Evolutionary conservation across 192 early-diverging fungal genomes (phyloP).

Genomic region (Neocallimastix lanati): DNA sequence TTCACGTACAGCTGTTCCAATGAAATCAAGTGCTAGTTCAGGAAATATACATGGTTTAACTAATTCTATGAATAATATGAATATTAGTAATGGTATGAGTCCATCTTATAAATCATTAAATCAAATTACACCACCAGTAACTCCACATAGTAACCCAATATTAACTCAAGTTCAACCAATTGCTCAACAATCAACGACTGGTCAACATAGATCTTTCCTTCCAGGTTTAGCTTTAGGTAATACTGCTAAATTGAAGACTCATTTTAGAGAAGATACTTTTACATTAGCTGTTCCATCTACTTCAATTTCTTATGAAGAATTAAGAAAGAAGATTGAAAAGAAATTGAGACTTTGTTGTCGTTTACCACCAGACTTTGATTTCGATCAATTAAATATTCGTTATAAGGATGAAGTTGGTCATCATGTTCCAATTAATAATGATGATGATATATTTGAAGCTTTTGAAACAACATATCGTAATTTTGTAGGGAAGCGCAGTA

Average conservation of each 20-base stretch:
- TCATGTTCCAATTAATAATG: slow-evolving; percentile 62
- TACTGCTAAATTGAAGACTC: slow-evolving; percentile 64
- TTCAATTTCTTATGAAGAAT: slow-evolving; percentile 52
- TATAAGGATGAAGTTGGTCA: slow-evolving; percentile 92
- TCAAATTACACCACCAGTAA: not conserved
- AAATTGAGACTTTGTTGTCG: slow-evolving; percentile 70
- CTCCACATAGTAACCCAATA: not conserved
- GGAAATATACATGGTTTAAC: not conserved
- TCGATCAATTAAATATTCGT: slow-evolving; percentile 38
- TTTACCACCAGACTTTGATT: not conserved
- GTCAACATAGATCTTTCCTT: not conserved
- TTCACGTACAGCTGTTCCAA: not conserved
- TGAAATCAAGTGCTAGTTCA: not conserved
- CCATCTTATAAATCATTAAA: not conserved
- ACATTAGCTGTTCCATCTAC: slow-evolving; percentile 59
- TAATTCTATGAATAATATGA: not conserved
- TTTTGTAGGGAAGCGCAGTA: not conserved
- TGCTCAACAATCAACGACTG: not conserved
- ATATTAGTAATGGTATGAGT: not conserved
- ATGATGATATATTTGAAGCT: slow-evolving; percentile 83
- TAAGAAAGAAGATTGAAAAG: slow-evolving; percentile 66
- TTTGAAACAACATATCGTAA: slow-evolving; percentile 37
- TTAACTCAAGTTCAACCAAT: not conserved
- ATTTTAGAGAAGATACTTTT: slow-evolving; percentile 77
- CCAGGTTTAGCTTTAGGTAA: not conserved